Evolutionary conservation across 192 early-diverging fungal genomes (phyloP).

Genomic region (Spizellomyces punctatus): DNA sequence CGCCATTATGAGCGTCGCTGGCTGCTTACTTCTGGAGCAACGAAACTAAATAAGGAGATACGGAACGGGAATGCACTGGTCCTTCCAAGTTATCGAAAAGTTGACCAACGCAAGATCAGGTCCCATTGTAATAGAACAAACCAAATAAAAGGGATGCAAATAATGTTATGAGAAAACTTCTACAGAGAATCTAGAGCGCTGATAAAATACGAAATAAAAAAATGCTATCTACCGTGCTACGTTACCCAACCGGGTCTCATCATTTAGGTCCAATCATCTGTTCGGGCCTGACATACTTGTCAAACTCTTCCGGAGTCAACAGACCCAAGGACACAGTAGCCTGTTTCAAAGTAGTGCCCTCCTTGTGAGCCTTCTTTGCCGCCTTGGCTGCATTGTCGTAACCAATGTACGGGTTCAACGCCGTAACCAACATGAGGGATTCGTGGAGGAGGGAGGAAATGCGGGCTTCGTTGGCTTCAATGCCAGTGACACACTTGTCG

Average conservation of each 20-base stretch:
- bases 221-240: too few relatives aligned
- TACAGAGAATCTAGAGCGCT: too few relatives aligned
- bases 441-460: constrained; percentile 88
- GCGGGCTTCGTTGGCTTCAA: constrained; percentile 89
- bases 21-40: too few relatives aligned
- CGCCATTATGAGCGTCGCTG: background rate
- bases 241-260: background rate
- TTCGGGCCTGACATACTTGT: constrained; percentile 93
- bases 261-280: constrained; percentile 54
- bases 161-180: too few relatives aligned
- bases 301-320: constrained; percentile 90
- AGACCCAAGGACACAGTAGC: constrained; percentile 87
- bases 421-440: constrained; percentile 97
- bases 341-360: constrained; percentile 85
- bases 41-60: too few relatives aligned
- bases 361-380: constrained; percentile 98
- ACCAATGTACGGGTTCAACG: constrained; percentile 97
- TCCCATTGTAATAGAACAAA: too few relatives aligned
- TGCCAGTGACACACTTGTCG: constrained; percentile 94
- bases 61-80: too few relatives aligned
- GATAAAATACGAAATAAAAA: too few relatives aligned
- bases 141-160: too few relatives aligned
- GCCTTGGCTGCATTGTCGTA: constrained; percentile 83
- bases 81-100: too few relatives aligned
- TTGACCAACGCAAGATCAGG: too few relatives aligned